Evolutionary conservation across 495 filamentous ascomycete genomes (phyloP).

Genomic region (Hypoxylon cercidicola): DNA sequence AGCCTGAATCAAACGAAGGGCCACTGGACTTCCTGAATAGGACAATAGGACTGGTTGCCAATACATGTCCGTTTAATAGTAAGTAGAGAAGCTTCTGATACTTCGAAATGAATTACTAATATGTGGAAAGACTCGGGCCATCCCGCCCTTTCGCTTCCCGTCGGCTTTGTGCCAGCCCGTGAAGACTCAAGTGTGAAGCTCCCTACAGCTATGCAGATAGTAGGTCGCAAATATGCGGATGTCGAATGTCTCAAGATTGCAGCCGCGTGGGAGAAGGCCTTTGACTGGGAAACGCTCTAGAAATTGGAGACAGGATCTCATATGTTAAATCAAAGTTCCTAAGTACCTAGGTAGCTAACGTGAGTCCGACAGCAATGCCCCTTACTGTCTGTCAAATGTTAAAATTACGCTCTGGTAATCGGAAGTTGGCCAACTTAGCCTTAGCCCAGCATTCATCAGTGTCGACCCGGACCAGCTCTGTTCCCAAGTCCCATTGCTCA

Average conservation of each 20-base stretch:
- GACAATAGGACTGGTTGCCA: slow-evolving; percentile 60
- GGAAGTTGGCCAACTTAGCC: slow-evolving; percentile 48
- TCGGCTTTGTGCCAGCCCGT: slow-evolving; percentile 58
- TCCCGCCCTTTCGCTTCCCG: slow-evolving; percentile 65
- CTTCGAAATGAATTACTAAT: neutral
- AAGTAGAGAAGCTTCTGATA: neutral
- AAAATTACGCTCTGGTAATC: slow-evolving; percentile 59
- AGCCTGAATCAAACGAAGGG: slow-evolving; percentile 34
- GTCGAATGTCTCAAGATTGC: slow-evolving; percentile 60
- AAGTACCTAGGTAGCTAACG: neutral
- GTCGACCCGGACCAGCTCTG: slow-evolving; percentile 56
- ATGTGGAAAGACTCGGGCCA: slow-evolving; percentile 59
- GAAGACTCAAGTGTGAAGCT: slow-evolving; percentile 58
- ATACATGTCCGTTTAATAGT: slow-evolving; percentile 66
- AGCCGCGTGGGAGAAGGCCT: slow-evolving; percentile 61
- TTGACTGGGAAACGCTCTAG: slow-evolving; percentile 58
- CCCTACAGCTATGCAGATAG: slow-evolving; percentile 68
- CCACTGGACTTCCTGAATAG: slow-evolving; percentile 55
- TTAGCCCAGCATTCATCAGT: slow-evolving; percentile 61
- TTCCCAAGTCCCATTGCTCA: slow-evolving; percentile 55
- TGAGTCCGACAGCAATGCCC: no score
- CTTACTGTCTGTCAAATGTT: slow-evolving; percentile 51
- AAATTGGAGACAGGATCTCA: neutral
- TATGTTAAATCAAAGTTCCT: neutral
- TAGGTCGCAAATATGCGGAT: slow-evolving; percentile 63